phyloP scores from a whole-genome alignment of 1,284 basidiomycete species.

The Mrakiaceae sp. region DNA sequence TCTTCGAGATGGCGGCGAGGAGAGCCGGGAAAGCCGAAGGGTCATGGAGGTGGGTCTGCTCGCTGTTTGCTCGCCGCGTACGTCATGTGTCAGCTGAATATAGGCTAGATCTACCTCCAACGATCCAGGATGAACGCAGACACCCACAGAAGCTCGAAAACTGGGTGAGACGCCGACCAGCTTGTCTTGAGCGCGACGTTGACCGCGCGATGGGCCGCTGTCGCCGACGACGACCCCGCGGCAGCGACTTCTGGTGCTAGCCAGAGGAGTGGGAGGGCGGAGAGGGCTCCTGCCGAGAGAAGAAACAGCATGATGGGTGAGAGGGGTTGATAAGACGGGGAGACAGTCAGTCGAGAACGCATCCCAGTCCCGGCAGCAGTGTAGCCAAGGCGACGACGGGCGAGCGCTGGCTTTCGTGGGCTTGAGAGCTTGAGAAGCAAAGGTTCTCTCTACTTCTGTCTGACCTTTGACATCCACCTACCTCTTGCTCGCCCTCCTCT shows the following conservation, averaged over 20 bases:
- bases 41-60: constrained; percentile 15
- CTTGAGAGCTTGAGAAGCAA: background rate
- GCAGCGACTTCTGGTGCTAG: background rate
- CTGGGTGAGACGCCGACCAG: constrained; percentile 60
- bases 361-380: too few species aligned
- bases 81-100: too few species aligned
- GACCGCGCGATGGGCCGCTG: constrained; percentile 50
- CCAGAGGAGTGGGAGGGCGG: too few species aligned
- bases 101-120: too few species aligned
- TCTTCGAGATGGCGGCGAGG: background rate
- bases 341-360: too few species aligned
- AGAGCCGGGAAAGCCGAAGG: background rate
- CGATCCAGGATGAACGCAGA: background rate
- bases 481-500: too few species aligned
- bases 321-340: background rate
- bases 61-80: background rate
- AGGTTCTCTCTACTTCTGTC: too few species aligned
- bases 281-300: background rate
- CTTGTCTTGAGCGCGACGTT: constrained; percentile 65
- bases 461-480: too few species aligned
- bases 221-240: background rate
- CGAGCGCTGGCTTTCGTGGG: background rate
- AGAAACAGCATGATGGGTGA: background rate
- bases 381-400: background rate
- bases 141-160: constrained; percentile 71